Base-by-base conservation (phyloP, 768 basidiomycete species). In the Mycena crocata region DNA sequence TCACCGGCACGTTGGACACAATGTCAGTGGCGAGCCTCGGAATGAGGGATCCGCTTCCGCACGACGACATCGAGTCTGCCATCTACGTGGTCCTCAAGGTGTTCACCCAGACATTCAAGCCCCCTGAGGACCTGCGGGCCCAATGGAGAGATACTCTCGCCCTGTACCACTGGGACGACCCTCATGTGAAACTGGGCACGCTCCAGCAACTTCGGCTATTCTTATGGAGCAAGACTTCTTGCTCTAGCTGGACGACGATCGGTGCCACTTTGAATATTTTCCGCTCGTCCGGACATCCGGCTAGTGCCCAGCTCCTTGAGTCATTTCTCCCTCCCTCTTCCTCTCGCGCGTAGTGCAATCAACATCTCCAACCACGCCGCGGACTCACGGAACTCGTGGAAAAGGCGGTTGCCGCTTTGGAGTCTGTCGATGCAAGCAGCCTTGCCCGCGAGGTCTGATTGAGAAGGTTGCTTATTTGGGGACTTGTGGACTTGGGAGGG, bases 11-110 rank as follows among this genome's bases (percentile, higher is more conserved):
- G 32, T 46, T 62, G 28, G 51, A 62, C 42, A 62, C 61, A 23
- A 62, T 62, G 61, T 52, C 61, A 2, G 40, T 54, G 30, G 50
- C 39, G 12, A 42, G 24, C 51, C 61, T 62, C 31, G n/a, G 1
- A 17, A 44, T 12, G 10, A 1, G 19, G 2, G 61, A 30, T 30
- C 61, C 40, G 31, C 61, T 62, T 24, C 64, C 64, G 50, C 64
- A 65, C 48, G 64, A 64, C 48, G 64, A 67, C 54, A n/a, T 67
- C 17, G 66, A 67, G 39, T 62, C 60, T 3, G 66, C 54, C 14
- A 46, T 61, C 17, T 67, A 62, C 57, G 60, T 62, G 12, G 37
- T 67, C 34, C 60, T 67, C 39, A 67, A 67, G 60, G 37, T 57
- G 23, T 46, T 67, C 37, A 62, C 54, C 3, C 54, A 62, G 66